Evolutionary conservation across 768 basidiomycete species (phyloP).

Genomic region (Collybia sp.): DNA sequence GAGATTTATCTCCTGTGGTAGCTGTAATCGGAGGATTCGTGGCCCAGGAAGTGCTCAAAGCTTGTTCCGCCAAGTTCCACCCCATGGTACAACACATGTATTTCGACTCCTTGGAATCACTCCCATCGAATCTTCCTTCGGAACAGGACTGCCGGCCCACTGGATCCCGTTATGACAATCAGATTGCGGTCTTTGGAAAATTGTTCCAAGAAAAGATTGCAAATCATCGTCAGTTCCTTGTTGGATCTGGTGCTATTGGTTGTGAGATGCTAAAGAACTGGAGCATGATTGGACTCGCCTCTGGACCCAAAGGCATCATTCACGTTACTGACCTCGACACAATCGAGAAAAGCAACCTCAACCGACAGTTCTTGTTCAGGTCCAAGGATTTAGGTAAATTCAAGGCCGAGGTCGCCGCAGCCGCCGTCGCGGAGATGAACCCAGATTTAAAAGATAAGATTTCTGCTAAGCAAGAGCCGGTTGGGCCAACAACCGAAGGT

Average conservation of each 20-base stretch:
- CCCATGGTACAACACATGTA: constrained; percentile 94
- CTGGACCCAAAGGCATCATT: constrained; percentile 73
- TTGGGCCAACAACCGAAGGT: constrained; percentile 93
- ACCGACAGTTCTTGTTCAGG: constrained; percentile 97
- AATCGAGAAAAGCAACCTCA: constrained; percentile 98
- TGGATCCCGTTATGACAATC: constrained; percentile 86
- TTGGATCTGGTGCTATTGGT: constrained; percentile 98
- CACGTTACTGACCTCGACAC: constrained; percentile 97
- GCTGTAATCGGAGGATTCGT: constrained; percentile 97
- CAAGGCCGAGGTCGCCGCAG: constrained; percentile 91
- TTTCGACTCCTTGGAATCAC: constrained; percentile 95
- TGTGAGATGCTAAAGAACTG: constrained; percentile 99
- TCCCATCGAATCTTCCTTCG: constrained; percentile 70
- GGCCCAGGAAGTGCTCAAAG: constrained; percentile 96
- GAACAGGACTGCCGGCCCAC: constrained; percentile 82
- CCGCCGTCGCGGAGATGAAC: constrained; percentile 95
- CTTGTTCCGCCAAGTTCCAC: constrained; percentile 96
- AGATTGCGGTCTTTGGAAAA: constrained; percentile 95
- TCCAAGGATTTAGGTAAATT: constrained; percentile 95
- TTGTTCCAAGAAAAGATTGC: constrained; percentile 89
- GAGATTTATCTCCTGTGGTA: constrained; percentile 84
- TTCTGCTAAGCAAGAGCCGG: constrained; percentile 84
- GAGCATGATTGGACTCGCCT: constrained; percentile 96
- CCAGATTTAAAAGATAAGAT: constrained; percentile 86
- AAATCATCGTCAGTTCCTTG: constrained; percentile 90